phyloP scores from a whole-genome alignment of 176 grass and related monocot species.

The Rhynchospora tenuis region DNA sequence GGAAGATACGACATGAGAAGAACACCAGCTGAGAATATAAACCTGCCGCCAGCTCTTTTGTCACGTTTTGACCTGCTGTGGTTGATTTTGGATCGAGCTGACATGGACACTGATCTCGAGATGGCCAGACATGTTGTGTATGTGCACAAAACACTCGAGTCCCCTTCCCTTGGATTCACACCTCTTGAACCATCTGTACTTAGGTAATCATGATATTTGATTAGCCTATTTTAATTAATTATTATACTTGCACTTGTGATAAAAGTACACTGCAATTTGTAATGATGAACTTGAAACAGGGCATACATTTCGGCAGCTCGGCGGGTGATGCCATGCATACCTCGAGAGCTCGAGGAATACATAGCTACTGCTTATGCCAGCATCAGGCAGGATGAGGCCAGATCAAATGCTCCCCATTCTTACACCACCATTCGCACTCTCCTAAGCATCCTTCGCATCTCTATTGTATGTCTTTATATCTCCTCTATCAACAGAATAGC shows the following conservation, averaged over 20 bases:
- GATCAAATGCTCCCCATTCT: conserved; percentile 95
- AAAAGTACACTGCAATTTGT: not conserved
- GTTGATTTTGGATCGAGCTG: conserved; percentile 95
- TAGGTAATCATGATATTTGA: conserved; percentile 44
- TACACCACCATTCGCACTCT: conserved; percentile 96
- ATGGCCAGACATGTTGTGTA: conserved; percentile 95
- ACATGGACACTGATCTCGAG: conserved; percentile 98
- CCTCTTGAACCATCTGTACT: conserved; percentile 94
- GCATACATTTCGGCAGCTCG: conserved; percentile 97
- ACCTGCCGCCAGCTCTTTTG: conserved; percentile 94
- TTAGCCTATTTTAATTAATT: conserved; percentile 1
- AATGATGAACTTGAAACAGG: conserved; percentile 29
- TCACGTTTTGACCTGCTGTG: conserved; percentile 96
- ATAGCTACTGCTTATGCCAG: conserved; percentile 95
- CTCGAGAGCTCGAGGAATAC: conserved; percentile 89
- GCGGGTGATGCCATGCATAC: conserved; percentile 74
- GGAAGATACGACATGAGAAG: conserved; percentile 97
- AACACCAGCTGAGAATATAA: conserved; percentile 99
- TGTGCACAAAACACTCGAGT: conserved; percentile 97
- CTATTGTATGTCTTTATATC: conserved; percentile 67
- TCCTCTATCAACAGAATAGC: not conserved
- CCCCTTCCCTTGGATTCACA: conserved; percentile 79
- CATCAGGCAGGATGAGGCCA: conserved; percentile 99
- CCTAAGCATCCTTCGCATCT: conserved; percentile 94
- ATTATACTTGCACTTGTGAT: not conserved